Base-by-base conservation (phyloP, 2,329 filamentous ascomycete species). In the Penicillium frequentans region DNA sequence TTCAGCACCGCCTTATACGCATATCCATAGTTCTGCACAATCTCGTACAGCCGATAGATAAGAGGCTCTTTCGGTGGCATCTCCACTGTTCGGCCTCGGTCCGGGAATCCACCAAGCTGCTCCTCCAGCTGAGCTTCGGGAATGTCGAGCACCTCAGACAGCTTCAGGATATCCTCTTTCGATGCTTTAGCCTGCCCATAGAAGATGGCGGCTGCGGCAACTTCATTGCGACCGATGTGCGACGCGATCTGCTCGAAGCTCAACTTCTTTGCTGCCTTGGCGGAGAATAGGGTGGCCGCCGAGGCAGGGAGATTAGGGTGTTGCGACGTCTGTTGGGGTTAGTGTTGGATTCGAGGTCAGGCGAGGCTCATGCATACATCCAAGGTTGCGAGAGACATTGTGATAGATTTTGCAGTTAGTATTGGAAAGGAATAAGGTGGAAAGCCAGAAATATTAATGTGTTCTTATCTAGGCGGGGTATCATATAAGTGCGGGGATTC, bases 11-110 rank as follows among this genome's bases (percentile, higher is more conserved):
- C 93, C 82, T 97, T 97, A 78, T 96, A 97, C 1, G 93, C 90
- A 74, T 96, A 96, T 1, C 93, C 93, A 70, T 97, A 97, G 75
- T 96, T 98, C 79, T 97, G 93, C 60, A 98, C 88, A 71, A 97
- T 90, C 81, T 98, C 93, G 74, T 91, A 97, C 58, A 97, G 75
- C 2, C 93, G 82, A 75, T 98, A 98, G 70, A 97, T 93, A 65
- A 96, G 77, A 5, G 91, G 91, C 72, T 96, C 91, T 57, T 85
- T 87, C 0, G 90, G 90, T 1, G 90, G 91, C 90, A 95, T 93
- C 56, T 91, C 89, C 1, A 91, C 85, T 0, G 87, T 84, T 52
- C 86, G 82, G 33, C 93, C 93, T 3, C 93, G 85, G 73, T 96
- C 90, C 0, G 92, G 93, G 69, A 90, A 93, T 0, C 86, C 89